Evolutionary conservation across 2,329 filamentous ascomycete species (phyloP).

Genomic region (Phaeosphaeriaceae sp.): DNA sequence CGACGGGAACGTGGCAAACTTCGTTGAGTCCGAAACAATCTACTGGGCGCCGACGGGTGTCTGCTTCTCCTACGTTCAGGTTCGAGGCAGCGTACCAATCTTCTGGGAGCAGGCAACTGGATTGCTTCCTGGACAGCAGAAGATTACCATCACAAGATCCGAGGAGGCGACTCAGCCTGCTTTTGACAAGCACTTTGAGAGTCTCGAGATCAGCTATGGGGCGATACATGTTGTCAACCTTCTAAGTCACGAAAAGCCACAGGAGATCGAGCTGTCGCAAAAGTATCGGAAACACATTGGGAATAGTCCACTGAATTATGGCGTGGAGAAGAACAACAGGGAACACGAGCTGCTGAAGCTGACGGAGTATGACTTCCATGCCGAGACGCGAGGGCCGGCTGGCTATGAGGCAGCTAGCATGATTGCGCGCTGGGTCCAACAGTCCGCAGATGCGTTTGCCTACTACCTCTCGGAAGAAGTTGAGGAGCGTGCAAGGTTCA

Average conservation of each 20-base stretch:
- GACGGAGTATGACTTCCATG: conserved; percentile 96
- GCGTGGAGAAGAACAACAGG: conserved; percentile 59
- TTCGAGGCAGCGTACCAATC: conserved; percentile 89
- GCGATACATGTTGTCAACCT: conserved; percentile 93
- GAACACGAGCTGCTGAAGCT: conserved; percentile 79
- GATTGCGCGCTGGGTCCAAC: conserved; percentile 79
- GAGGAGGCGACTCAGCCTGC: conserved; percentile 90
- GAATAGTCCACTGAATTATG: conserved; percentile 74
- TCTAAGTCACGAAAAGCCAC: conserved; percentile 86
- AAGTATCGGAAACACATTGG: conserved; percentile 81
- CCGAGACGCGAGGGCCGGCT: conserved; percentile 83
- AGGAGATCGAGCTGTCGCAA: conserved; percentile 82
- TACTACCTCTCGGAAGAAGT: conserved; percentile 85
- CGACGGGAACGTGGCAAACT: conserved; percentile 96
- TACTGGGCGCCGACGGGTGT: conserved; percentile 82
- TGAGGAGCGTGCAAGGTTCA: conserved; percentile 58
- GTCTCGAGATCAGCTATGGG: conserved; percentile 86
- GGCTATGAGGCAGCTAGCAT: conserved; percentile 91
- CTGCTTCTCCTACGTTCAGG: conserved; percentile 92
- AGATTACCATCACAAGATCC: conserved; percentile 89
- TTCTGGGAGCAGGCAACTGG: conserved; percentile 97
- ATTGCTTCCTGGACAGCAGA: conserved; percentile 89
- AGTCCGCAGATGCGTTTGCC: conserved; percentile 86
- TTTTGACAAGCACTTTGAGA: conserved; percentile 93
- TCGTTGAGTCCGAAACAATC: conserved; percentile 95